Percentiles rank a stretch among this genome's conserved stretches.
Conservation (phyloP, 1,284 basidiomycete genomes). For the Cryptococcus deneoformans region DNA sequence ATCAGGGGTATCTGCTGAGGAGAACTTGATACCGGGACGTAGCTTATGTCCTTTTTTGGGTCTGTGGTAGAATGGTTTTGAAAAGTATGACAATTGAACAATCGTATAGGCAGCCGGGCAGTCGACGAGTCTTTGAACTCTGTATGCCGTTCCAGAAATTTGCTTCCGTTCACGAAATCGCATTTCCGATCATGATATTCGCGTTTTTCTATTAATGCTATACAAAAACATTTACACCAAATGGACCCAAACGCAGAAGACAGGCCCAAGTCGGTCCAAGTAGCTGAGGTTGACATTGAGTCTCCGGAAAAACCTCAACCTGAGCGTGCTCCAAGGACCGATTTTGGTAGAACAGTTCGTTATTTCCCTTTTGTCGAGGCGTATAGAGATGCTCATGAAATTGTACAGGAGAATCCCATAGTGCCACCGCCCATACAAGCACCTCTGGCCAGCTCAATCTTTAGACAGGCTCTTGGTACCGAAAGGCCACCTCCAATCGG, state of each 20-base stretch:
- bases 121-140: no score
- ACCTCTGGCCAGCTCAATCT: constrained; percentile 31
- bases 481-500: background rate
- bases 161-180: no score
- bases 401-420: constrained; percentile 12
- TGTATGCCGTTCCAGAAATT: no score
- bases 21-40: no score
- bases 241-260: constrained; percentile 47
- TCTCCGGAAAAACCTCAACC: constrained; percentile 12
- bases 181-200: no score
- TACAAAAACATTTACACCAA: background rate
- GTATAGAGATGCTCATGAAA: background rate
- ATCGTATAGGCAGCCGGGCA: no score
- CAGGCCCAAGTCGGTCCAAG: constrained; percentile 32
- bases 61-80: no score
- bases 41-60: no score
- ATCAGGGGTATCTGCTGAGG: no score
- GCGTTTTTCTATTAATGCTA: no score
- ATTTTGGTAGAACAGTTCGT: constrained; percentile 6
- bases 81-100: no score
- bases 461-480: constrained; percentile 24
- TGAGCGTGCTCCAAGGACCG: constrained; percentile 6
- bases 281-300: constrained; percentile 45
- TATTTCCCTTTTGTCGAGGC: background rate
- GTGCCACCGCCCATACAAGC: constrained; percentile 11